Base-by-base conservation (phyloP, 1,139 yeast genomes). In the Trichomonascaceae sp. region DNA sequence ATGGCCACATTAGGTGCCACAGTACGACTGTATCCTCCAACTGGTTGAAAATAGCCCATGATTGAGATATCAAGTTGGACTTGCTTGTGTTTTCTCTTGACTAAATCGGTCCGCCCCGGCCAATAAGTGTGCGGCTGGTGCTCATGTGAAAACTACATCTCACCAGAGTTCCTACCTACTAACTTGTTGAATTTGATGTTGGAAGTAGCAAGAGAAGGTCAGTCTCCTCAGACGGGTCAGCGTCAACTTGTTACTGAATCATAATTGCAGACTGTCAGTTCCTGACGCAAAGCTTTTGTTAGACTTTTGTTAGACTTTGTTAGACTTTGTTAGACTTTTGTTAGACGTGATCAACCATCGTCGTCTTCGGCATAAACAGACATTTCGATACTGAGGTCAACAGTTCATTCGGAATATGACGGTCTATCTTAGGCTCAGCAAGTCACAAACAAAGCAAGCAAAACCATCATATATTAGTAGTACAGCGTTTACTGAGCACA, bases 1-100 rank as follows among this genome's bases (percentile, higher is more conserved):
- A 69, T 60, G 27, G 64, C 67, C 5, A 73, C 56, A 15, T 36
- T 38, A 2, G 65, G 64, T 4, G 73, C 56, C 28, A 74, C 52
- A 28, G 60, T 54, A 39, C 75, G 60, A 17, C 69, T 56, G 16
- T 61, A 60, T 1, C 68, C 69, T 5, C 62, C 65, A 18, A 63
- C 39, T 17, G 65, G 62, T 8, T 22, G 33, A 56, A 26, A 56
- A 64, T 30, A 41, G 15, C 37, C 34, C 37, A 34, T 34, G 11
- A 16, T n/a, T n/a, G n/a, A n/a, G n/a, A n/a, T 29, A n/a, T 5
- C n/a, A 18, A 20, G n/a, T 6, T 9, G n/a, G n/a, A 26, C 6
- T 6, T 6, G n/a, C 13, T 26, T 6, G 13, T 6, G n/a, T 26
- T 26, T 9, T 20, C 11, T n/a, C n/a, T 20, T 20, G n/a, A 20